Evolutionary conservation across 208 protist species (phyloP), one percentile per base, ranked within the genome.

Genomic region (Novymonas esmeraldas): DNA sequence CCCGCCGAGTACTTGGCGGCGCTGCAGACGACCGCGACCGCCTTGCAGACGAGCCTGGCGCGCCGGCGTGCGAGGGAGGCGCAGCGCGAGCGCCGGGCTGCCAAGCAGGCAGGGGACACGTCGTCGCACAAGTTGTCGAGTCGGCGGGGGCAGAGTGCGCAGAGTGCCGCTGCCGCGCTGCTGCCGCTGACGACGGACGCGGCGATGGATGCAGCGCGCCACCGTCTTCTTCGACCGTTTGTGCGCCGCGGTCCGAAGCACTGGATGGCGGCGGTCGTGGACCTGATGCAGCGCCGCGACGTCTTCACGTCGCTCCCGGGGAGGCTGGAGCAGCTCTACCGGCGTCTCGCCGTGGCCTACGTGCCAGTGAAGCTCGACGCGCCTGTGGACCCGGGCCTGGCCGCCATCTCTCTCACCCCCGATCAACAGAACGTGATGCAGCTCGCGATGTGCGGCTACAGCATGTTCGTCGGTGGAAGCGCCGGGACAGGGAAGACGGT

Each of bases 401-500:
- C 34, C 0, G 52, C 56, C 14, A 41, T 83, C 3, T 39, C 54
- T 4, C 70, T 97, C 45, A 97, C 92, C 20, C 71, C 48, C 0
- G 92, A 97, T 52, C 92, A 97, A 72, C 62, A 71, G 41, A 78
- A 93, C 36, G 83, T 80, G 20, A 58, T 92, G 20, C 54, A 78
- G 6, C 80, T 93, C 13, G 92, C 86, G 0, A 22, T 82, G 69
- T 73, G 72, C 4, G 92, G 92, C 14, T 85, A 86, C 67, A 80
- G 73, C 57, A 64, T 95, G 41, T 97, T 87, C 65, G 78, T 97
- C 63, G 93, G 90, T 39, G 93, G 93, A 36, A 90, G 86, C 55
- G 93, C 93, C 11, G 93, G 93, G 10, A 97, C 93, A 0, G 93
- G 93, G 11, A 97, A 97, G 75, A 95, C 90, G 22, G 85, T 95